These are phyloP conservation scores for Trichoderma sp. DNA, from an alignment of 2,329 filamentous ascomycete species.

Conservation along the genomic window DNA sequence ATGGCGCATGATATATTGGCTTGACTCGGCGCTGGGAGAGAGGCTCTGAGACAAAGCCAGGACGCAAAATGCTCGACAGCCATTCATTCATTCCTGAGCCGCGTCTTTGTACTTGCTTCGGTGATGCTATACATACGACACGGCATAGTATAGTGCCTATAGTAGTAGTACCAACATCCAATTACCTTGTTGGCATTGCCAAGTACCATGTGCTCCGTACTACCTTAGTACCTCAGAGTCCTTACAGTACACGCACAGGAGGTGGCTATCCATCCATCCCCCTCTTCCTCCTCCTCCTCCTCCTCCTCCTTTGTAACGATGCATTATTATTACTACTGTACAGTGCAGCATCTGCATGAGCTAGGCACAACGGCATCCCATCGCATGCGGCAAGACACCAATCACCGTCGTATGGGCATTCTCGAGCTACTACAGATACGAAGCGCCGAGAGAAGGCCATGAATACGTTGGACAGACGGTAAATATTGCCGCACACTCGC, in stretches of 20 bases:
- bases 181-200: too few species aligned
- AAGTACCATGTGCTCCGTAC: background rate
- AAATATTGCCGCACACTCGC: background rate
- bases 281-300: background rate
- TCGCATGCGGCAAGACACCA: background rate
- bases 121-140: too few species aligned
- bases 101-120: background rate
- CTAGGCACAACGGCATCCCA: background rate
- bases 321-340: background rate
- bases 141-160: too few species aligned
- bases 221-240: too few species aligned
- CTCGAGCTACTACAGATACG: slow-evolving; percentile 1
- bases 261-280: too few species aligned
- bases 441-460: background rate
- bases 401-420: background rate
- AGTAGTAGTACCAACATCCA: too few species aligned
- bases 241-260: too few species aligned
- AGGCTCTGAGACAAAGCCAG: background rate
- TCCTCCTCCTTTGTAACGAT: background rate
- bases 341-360: background rate
- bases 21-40: background rate
- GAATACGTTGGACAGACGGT: background rate
- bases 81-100: background rate
- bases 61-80: background rate
- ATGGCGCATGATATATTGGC: slow-evolving; percentile 3